Evolutionary conservation across 768 basidiomycete genomes (phyloP), one percentile per base, ranked within the genome.

Genomic region (Lepiota brunneoincarnata): DNA sequence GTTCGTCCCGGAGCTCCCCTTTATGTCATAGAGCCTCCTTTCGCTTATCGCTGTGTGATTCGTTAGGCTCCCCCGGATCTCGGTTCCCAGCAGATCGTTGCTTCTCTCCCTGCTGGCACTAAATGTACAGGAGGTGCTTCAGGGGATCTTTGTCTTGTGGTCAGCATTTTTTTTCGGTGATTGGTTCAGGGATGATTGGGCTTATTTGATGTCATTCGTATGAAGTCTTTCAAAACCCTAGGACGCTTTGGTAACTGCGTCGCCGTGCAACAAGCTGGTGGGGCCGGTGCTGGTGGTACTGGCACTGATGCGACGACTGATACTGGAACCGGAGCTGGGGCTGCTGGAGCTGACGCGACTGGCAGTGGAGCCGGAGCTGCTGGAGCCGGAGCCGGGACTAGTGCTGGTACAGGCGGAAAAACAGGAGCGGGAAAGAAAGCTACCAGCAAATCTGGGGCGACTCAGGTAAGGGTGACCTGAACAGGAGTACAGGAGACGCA

Each of bases 201-300:
- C 23, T 31, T 36, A 24, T 31, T 31, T 18, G 34, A 40, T 51
- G 38, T 56, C 21, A 35, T n/a, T 40, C 15, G 31, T 15, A 7
- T 51, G 7, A 48, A 74, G 67, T 74, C 77, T 24, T 77, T 83
- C 59, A 72, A 66, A 39, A 77, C 79, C 17, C 64, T 75, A 17
- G 74, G 71, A 20, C 76, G 78, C 24, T 82, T 81, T 63, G 81
- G 81, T 49, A 82, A 79, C 63, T 83, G 81, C 54, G 73, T 76
- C 10, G 79, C 73, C 28, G 77, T 82, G 9, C 71, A 76, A 48
- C 72, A 73, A 55, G 64, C 62, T 17, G 64, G 53, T 38, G 61
- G 58, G 46, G 56, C 55, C 45, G 61, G 55, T 35, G 61, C 59
- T 50, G 55, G 5, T 28, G 23, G 44, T 17, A 3, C 1, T n/a